Percentiles rank a stretch among this genome's conserved stretches.
Conservation (phyloP, 129 eudicot species). For the Arctium minus region DNA sequence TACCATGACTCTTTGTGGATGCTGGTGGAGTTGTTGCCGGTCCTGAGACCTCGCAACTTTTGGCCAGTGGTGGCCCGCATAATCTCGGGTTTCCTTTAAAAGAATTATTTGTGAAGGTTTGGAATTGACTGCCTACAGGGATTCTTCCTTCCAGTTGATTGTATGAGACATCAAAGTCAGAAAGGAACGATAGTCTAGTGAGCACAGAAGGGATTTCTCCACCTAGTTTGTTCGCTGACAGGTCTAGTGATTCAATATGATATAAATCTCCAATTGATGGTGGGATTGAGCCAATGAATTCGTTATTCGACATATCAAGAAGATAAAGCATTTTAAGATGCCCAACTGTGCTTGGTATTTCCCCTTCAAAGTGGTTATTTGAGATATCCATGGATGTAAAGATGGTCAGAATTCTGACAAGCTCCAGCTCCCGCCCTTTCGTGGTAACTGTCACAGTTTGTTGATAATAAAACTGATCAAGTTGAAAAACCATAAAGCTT, state of each 20-base stretch:
- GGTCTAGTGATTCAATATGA: slow-evolving; percentile 14
- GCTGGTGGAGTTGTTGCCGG: background rate
- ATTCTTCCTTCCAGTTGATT: slow-evolving; percentile 22
- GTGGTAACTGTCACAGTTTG: background rate
- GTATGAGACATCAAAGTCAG: slow-evolving; percentile 9
- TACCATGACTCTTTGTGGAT: background rate
- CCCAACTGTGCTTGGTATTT: slow-evolving; percentile 10
- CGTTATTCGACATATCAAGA: slow-evolving; percentile 25
- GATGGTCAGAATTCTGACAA: slow-evolving; percentile 16
- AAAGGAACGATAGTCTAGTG: background rate
- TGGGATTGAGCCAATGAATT: slow-evolving; percentile 23
- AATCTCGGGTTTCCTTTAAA: slow-evolving; percentile 3
- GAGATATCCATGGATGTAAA: slow-evolving; percentile 21
- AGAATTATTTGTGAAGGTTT: background rate
- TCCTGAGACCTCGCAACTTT: background rate
- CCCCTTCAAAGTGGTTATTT: slow-evolving; percentile 18
- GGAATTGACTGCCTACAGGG: background rate
- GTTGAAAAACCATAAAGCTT: background rate
- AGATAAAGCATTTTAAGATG: background rate
- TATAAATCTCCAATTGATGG: slow-evolving; percentile 13
- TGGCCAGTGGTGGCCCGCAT: slow-evolving; percentile 8
- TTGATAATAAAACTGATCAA: background rate
- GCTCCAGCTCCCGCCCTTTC: slow-evolving; percentile 1
- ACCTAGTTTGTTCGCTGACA: slow-evolving; percentile 18
- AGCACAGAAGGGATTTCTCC: slow-evolving; percentile 18